Percentiles rank a stretch among this genome's conserved stretches.
Conservation (phyloP, 2,329 filamentous ascomycete species). For the Fusarium odoratissimum region DNA sequence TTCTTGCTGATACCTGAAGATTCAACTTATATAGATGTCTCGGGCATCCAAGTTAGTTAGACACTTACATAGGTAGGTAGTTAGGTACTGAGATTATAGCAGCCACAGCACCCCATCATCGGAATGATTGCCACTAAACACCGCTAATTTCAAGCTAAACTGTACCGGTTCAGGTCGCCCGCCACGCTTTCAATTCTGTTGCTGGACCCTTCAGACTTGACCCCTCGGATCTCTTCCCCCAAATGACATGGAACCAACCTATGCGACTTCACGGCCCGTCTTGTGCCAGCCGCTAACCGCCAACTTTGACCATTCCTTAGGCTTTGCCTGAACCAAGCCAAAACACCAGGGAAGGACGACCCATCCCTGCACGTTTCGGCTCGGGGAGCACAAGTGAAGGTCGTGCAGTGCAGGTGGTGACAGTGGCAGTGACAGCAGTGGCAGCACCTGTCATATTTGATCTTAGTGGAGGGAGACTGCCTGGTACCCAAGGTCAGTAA, state of each 20-base stretch:
- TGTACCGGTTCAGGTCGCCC: constrained; percentile 31
- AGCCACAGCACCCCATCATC: constrained; percentile 11
- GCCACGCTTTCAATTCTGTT: constrained; percentile 17
- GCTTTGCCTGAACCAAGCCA: constrained; percentile 9
- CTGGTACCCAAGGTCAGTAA: background rate
- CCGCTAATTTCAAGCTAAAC: constrained; percentile 1
- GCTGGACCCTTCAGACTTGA: constrained; percentile 18
- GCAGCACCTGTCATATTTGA: constrained; percentile 20
- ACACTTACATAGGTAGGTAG: background rate
- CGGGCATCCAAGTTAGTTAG: background rate
- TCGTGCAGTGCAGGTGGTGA: background rate
- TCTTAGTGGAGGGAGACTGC: background rate
- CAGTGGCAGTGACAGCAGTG: background rate
- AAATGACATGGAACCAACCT: background rate
- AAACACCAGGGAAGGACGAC: constrained; percentile 23
- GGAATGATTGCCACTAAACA: constrained; percentile 3
- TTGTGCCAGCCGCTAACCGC: constrained; percentile 16
- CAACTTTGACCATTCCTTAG: constrained; percentile 11
- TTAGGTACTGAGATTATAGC: background rate
- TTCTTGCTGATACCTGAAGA: background rate
- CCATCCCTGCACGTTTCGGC: constrained; percentile 33
- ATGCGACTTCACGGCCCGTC: constrained; percentile 9
- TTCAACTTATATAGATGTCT: background rate
- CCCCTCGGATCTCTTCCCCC: constrained; percentile 14
- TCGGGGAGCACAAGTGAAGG: constrained; percentile 10